These are phyloP conservation scores for Ceratobasidium sp. DNA, from an alignment of 1,284 basidiomycete species.

Conservation along the genomic window DNA sequence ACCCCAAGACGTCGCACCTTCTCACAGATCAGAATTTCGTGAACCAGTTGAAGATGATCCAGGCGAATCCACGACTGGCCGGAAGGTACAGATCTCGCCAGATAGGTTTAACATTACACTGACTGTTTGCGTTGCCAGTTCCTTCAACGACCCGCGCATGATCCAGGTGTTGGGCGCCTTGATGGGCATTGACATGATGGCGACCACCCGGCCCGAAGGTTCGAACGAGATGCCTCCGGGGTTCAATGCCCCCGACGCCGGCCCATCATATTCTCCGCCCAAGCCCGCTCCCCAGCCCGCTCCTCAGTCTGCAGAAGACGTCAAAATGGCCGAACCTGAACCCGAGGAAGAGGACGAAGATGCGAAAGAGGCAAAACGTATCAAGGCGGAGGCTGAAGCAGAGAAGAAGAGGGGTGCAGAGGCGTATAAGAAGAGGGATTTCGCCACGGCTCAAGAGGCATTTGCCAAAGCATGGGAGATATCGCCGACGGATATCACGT, in stretches of 20 bases:
- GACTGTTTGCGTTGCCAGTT: constrained; percentile 56
- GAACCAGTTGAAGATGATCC: constrained; percentile 72
- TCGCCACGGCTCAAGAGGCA: constrained; percentile 77
- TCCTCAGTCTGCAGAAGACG: constrained; percentile 60
- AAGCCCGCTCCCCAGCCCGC: constrained; percentile 54
- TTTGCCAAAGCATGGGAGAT: constrained; percentile 93
- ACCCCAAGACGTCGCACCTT: constrained; percentile 88
- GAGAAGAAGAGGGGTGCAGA: constrained; percentile 84
- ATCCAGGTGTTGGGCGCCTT: constrained; percentile 89
- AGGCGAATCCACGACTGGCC: constrained; percentile 74
- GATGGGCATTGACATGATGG: constrained; percentile 95
- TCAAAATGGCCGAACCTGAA: constrained; percentile 68
- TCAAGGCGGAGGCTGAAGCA: constrained; percentile 80
- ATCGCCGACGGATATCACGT: constrained; percentile 94
- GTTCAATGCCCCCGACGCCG: constrained; percentile 48
- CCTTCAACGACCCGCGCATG: constrained; percentile 89
- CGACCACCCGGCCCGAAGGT: constrained; percentile 86
- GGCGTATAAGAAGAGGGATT: constrained; percentile 88
- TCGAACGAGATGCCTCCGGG: constrained; percentile 84
- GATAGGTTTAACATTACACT: neutral
- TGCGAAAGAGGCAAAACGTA: constrained; percentile 70
- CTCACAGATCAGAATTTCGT: constrained; percentile 87
- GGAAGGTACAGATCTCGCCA: constrained; percentile 60
- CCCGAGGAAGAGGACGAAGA: constrained; percentile 62
- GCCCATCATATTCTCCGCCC: constrained; percentile 59